phyloP scores from a whole-genome alignment of 495 filamentous ascomycete genomes.

The Jackrogersella multiformis region DNA sequence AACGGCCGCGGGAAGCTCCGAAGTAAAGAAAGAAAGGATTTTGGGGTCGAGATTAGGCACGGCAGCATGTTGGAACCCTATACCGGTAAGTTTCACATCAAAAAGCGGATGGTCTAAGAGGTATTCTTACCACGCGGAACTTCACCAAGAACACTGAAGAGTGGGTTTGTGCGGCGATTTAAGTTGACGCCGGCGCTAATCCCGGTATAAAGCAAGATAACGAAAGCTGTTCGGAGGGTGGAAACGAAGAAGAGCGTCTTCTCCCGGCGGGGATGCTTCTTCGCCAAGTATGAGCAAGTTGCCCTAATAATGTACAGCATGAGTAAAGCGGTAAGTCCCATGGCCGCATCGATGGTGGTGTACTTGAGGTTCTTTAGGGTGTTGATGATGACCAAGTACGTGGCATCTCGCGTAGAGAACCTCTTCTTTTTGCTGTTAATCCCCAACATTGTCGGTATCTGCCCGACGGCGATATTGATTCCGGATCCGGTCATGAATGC shows the following conservation, averaged over 20 bases:
- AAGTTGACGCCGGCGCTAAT: constrained; percentile 52
- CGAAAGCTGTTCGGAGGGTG: constrained; percentile 56
- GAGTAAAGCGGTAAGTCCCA: constrained; percentile 61
- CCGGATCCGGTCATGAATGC: constrained; percentile 66
- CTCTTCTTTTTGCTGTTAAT: constrained; percentile 55
- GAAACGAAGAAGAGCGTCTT: constrained; percentile 57
- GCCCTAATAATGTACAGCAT: constrained; percentile 60
- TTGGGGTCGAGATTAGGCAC: constrained; percentile 48
- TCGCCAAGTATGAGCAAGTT: constrained; percentile 54
- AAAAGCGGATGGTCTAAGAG: neutral
- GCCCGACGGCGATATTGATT: constrained; percentile 61
- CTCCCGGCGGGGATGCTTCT: constrained; percentile 48
- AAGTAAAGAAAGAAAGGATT: constrained; percentile 47
- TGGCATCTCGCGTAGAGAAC: constrained; percentile 53
- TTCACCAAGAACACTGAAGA: constrained; percentile 54
- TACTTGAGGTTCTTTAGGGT: constrained; percentile 58
- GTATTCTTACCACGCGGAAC: constrained; percentile 54
- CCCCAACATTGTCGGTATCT: constrained; percentile 60
- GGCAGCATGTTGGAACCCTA: constrained; percentile 56
- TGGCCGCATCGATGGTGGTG: constrained; percentile 60
- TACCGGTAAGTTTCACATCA: constrained; percentile 4
- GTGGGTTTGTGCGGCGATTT: constrained; percentile 41
- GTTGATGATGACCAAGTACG: constrained; percentile 63
- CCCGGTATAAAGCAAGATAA: constrained; percentile 56
- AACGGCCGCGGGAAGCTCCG: constrained; percentile 52